A percentile compares a stretch with the other conserved stretches of the same genome.
These are phyloP conservation scores for Aspergillus hiratsukae DNA, from an alignment of 2,329 filamentous ascomycete genomes.

Conservation along the genomic window DNA sequence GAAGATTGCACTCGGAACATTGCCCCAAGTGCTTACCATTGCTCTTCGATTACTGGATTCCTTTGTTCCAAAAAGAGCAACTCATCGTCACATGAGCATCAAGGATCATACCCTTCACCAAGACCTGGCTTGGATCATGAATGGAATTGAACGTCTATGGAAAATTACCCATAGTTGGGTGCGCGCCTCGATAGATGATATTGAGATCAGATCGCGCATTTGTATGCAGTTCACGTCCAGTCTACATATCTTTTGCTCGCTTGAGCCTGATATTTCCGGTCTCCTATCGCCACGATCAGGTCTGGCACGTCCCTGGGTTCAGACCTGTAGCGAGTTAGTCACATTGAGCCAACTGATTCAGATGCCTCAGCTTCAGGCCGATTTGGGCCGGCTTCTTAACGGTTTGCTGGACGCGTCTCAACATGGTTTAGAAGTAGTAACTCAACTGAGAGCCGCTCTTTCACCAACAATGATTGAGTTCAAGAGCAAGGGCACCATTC, in stretches of 20 bases:
- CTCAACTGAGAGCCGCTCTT: slow-evolving; percentile 23
- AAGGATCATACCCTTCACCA: slow-evolving; percentile 25
- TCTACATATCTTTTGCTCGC: slow-evolving; percentile 18
- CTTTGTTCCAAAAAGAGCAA: slow-evolving; percentile 17
- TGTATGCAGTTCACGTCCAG: slow-evolving; percentile 25
- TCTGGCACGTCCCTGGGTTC: slow-evolving; percentile 25
- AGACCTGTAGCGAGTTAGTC: slow-evolving; percentile 29
- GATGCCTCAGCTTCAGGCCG: slow-evolving; percentile 25
- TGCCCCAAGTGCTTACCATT: slow-evolving; percentile 21
- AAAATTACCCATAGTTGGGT: slow-evolving; percentile 26
- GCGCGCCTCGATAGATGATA: slow-evolving; percentile 13
- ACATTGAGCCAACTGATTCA: slow-evolving; percentile 17
- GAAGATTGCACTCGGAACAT: slow-evolving; percentile 23
- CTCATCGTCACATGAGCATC: slow-evolving; percentile 10
- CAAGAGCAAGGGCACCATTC: slow-evolving; percentile 14
- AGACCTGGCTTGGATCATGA: slow-evolving; percentile 30
- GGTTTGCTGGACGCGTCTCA: slow-evolving; percentile 18
- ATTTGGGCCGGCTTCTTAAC: slow-evolving; percentile 26
- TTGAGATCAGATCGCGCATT: slow-evolving; percentile 16
- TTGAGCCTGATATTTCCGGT: slow-evolving; percentile 11
- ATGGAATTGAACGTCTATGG: slow-evolving; percentile 32
- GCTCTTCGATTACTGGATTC: slow-evolving; percentile 29
- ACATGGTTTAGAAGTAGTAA: slow-evolving; percentile 14
- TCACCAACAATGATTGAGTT: slow-evolving; percentile 23
- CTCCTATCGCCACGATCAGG: slow-evolving; percentile 16